phyloP scores from a whole-genome alignment of 495 filamentous ascomycete species.

The Pyrenopolyporus hunteri region DNA sequence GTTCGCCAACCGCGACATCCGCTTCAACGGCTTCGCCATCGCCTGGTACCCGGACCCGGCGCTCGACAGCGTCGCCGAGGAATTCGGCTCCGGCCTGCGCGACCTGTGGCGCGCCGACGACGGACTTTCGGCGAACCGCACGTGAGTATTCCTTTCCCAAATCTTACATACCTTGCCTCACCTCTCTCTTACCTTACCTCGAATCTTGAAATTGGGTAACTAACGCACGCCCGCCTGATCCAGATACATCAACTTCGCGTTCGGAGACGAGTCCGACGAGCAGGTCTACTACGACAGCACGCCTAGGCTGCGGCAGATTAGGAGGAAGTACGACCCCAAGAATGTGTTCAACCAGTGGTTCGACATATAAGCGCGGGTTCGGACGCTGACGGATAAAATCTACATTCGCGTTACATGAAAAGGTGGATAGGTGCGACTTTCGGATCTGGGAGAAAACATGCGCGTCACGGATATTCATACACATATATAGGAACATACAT shows the following conservation, averaged over 20 bases:
- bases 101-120: constrained; percentile 15
- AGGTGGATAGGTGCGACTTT: no score
- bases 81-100: constrained; percentile 35
- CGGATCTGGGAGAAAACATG: no score
- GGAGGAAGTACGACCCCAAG: constrained; percentile 50
- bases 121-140: constrained; percentile 20
- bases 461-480: no score
- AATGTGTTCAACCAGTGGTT: constrained; percentile 44
- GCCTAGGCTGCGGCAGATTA: constrained; percentile 40
- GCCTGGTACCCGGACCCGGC: constrained; percentile 39
- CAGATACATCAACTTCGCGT: constrained; percentile 50
- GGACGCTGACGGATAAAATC: neutral
- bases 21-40: constrained; percentile 39
- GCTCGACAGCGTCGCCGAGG: constrained; percentile 34
- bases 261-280: constrained; percentile 49
- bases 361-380: neutral
- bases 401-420: no score
- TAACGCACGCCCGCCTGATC: no score
- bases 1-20: constrained; percentile 46
- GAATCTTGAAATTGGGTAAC: no score
- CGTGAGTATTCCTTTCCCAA: constrained; percentile 24
- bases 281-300: constrained; percentile 41
- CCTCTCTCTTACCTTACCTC: no score
- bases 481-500: no score
- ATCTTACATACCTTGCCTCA: constrained; percentile 6